Conservation (phyloP, 2,329 filamentous ascomycete species). For the Xylariaceae sp. region DNA sequence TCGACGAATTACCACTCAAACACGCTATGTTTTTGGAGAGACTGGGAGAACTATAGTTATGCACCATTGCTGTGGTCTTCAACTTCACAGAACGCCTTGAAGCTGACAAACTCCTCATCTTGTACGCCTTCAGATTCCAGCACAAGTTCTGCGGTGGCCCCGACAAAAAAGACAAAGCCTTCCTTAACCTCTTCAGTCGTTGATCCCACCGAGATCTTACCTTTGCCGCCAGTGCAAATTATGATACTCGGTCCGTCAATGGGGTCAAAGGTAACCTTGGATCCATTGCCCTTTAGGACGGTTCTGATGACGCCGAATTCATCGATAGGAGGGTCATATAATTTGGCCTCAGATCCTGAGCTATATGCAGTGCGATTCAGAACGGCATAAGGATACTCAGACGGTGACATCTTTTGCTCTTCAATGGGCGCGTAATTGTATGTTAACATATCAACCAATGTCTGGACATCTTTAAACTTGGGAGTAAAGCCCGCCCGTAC, state of each 20-base stretch:
- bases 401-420: slow-evolving; percentile 89
- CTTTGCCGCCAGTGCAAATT: slow-evolving; percentile 84
- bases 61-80: slow-evolving; percentile 52
- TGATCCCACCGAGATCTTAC: slow-evolving; percentile 83
- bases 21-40: too few species aligned
- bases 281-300: slow-evolving; percentile 70
- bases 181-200: slow-evolving; percentile 77
- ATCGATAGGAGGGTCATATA: slow-evolving; percentile 96
- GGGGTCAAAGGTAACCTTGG: slow-evolving; percentile 87
- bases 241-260: slow-evolving; percentile 90
- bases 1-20: too few species aligned
- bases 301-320: slow-evolving; percentile 92
- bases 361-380: slow-evolving; percentile 84
- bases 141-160: slow-evolving; percentile 82
- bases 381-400: slow-evolving; percentile 83
- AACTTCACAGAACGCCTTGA: slow-evolving; percentile 93
- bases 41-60: neutral
- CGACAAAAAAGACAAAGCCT: slow-evolving; percentile 83
- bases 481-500: slow-evolving; percentile 96
- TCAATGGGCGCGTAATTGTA: slow-evolving; percentile 95
- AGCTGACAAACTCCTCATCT: slow-evolving; percentile 79
- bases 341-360: slow-evolving; percentile 70
- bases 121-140: slow-evolving; percentile 69
- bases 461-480: slow-evolving; percentile 96
- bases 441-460: slow-evolving; percentile 87